These are phyloP conservation scores for Fusarium sp. DNA, from an alignment of 2,329 filamentous ascomycete species.

Conservation along the genomic window DNA sequence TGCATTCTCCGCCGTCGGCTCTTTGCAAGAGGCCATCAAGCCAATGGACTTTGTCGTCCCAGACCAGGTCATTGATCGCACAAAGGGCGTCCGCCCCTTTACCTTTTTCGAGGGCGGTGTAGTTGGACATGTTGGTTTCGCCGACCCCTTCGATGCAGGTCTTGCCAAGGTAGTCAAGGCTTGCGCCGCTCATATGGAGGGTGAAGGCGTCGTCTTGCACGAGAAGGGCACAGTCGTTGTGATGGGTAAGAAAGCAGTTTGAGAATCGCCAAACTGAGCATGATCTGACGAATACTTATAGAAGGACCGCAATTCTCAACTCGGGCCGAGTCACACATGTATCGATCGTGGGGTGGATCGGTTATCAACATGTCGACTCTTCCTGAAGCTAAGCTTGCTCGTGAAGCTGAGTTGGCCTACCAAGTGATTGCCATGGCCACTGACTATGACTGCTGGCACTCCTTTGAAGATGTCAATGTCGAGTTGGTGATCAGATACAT, in stretches of 20 bases:
- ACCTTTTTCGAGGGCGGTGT: slow-evolving; percentile 95
- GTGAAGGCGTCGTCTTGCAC: slow-evolving; percentile 87
- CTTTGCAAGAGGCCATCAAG: slow-evolving; percentile 89
- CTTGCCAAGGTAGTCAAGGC: slow-evolving; percentile 80
- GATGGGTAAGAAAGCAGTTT: slow-evolving; percentile 71
- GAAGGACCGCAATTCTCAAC: slow-evolving; percentile 99
- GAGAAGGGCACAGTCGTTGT: slow-evolving; percentile 87
- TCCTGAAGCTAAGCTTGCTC: slow-evolving; percentile 94
- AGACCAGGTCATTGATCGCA: slow-evolving; percentile 96
- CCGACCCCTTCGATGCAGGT: slow-evolving; percentile 88
- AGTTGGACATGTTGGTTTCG: slow-evolving; percentile 94
- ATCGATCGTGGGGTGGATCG: slow-evolving; percentile 90
- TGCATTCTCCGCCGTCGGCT: slow-evolving; percentile 95
- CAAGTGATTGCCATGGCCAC: slow-evolving; percentile 99
- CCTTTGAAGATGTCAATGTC: slow-evolving; percentile 85
- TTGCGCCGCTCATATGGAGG: slow-evolving; percentile 80
- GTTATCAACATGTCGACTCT: slow-evolving; percentile 99
- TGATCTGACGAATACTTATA: slow-evolving; percentile 49
- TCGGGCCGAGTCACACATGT: slow-evolving; percentile 93
- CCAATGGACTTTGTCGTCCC: slow-evolving; percentile 97
- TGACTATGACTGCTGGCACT: slow-evolving; percentile 99
- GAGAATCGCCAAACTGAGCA: slow-evolving; percentile 5
- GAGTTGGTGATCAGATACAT: slow-evolving; percentile 98
- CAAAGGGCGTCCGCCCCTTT: slow-evolving; percentile 92
- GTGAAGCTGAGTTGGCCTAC: slow-evolving; percentile 95